These are phyloP conservation scores for Aureobasidium melanogenum DNA, from an alignment of 2,329 filamentous ascomycete species.

Conservation along the genomic window DNA sequence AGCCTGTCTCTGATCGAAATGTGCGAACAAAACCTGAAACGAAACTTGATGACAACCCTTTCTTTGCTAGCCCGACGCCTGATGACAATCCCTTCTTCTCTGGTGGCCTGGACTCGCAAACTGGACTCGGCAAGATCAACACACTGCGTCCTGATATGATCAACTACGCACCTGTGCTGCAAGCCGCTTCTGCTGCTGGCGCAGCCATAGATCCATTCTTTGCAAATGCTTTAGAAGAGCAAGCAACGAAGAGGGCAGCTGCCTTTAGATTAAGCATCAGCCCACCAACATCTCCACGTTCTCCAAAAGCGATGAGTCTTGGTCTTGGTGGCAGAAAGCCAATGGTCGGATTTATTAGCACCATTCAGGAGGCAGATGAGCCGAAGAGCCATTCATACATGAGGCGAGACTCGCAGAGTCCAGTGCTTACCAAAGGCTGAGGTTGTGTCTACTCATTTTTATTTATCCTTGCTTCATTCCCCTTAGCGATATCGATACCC, in stretches of 20 bases:
- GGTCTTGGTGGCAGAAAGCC: background rate
- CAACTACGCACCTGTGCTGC: constrained; percentile 2
- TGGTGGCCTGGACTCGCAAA: background rate
- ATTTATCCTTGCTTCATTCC: background rate
- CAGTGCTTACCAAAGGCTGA: background rate
- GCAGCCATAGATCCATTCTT: constrained; percentile 6
- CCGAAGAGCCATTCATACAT: background rate
- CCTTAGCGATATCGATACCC: background rate
- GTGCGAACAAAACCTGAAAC: background rate
- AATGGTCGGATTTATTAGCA: background rate
- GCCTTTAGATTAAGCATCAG: background rate
- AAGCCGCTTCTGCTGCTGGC: constrained; percentile 4
- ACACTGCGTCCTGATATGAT: background rate
- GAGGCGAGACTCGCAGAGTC: background rate
- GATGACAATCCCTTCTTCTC: constrained; percentile 10
- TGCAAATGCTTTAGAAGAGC: background rate
- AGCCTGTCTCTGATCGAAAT: background rate
- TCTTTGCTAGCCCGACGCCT: background rate
- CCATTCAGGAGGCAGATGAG: background rate
- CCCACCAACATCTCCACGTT: background rate
- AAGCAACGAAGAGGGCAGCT: background rate
- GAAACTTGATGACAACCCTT: background rate
- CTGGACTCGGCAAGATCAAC: constrained; percentile 1
- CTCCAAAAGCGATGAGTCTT: background rate
- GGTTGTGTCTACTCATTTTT: background rate